Base-by-base conservation (phyloP, 345 rosid species). In the Eucalyptus regnans region DNA sequence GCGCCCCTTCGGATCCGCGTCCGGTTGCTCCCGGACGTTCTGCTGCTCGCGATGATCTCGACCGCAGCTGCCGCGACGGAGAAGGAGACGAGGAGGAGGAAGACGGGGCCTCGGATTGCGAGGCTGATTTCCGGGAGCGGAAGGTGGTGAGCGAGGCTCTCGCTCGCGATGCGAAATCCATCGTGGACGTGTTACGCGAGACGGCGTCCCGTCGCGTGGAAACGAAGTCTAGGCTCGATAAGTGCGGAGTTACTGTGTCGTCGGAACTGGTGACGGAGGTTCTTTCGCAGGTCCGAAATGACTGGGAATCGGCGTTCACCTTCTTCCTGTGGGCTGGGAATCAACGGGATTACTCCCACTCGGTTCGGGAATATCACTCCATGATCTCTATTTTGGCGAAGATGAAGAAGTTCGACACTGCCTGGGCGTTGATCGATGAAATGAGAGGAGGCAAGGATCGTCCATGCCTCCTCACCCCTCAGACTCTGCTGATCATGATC, bases 361-460 rank as follows among this genome's bases (percentile, higher is more conserved):
- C 95, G 1, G 76, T 94, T 33, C 95, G 96, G 16, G 96, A 95
- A 84, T 96, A 92, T 91, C 95, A 97, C 91, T 88, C 94, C 5
- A 94, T 98, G 99, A 96, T 97, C 90, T 94, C 96, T 25, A 94
- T 96, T 87, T 95, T 97, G 27, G 97, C 96, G 62, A 97, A 98
- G 90, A 94, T 94, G 98, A 93, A 98, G 91, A 97, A 95, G 93
- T 98, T 97, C 66, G 98, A 95, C 92, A 96, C 98, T 16, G 98
- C 99, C 10, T 98, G 98, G 98, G 86, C 92, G 4, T 92, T 98
- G 93, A 93, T 98, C 86, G 97, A 98, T 88, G 98, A 98, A 92
- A 95, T 97, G 98, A 93, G 94, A 92, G 96, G 94, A 64, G 90
- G 90, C 11, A 89, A 52, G 66, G 89, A 89, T 20, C 95, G 93